Evolutionary conservation across 2,329 filamentous ascomycete genomes (phyloP), one percentile per base, ranked within the genome.

Genomic region (Colletotrichum sp.): DNA sequence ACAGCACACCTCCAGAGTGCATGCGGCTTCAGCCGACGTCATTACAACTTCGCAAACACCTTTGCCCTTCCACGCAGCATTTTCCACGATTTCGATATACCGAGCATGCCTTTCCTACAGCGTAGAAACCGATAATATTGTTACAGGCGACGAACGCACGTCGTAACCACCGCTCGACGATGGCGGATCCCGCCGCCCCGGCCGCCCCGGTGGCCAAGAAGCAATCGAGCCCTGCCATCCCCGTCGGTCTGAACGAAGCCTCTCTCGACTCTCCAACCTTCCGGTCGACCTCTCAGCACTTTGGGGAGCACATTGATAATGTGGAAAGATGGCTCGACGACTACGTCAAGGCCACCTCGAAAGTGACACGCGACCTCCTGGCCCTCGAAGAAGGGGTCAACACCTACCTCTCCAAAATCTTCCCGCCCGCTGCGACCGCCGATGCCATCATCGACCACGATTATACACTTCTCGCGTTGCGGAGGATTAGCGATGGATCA

Each of bases 261-360:
- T 94, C 96, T 24, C 94, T 99, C 87, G 97, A 99, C 86, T 98
- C 96, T 52, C 97, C 97, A 30, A 98, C 96, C 43, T 99, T 99
- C 84, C 95, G 97, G 78, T 95, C 96, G 63, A 95, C 95, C 26
- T 92, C 95, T 57, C 87, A 94, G 63, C 95, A 98, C 86, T 98
- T 98, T 82, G 91, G 92, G 78, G 97, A 99, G 79, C 96, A 99
- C 87, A 92, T 98, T 81, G 97, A 99, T 79, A 90, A 92, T 72
- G 91, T 99, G 75, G 97, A 99, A 85, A 93, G 92, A 89, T 99
- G 97, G 97, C 94, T 99, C 34, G 96, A 90, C 57, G 87, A 86
- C 68, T 92, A 92, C 78, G 86, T 88, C 64, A 86, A 86, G 77
- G 88, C 89, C 63, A 90, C 90, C 10, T 85, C 88, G 63, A 91